Percentiles rank a stretch among this genome's conserved stretches.
Evolutionary conservation across 192 early-diverging fungal species (phyloP).

Genomic region (Podila verticillata): DNA sequence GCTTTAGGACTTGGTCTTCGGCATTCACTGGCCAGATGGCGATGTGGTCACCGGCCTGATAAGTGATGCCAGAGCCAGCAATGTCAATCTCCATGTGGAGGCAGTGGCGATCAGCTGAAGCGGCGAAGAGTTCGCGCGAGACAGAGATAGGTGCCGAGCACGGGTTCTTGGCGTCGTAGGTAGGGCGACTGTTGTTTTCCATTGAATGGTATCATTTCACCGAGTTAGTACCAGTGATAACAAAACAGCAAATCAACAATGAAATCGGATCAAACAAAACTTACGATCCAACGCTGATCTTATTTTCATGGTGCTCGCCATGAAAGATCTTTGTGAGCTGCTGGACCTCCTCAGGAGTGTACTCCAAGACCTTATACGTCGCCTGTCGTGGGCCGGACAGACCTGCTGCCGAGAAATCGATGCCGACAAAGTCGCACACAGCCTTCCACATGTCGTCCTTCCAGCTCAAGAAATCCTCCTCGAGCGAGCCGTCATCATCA

Average conservation of each 20-base stretch:
- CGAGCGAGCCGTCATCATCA: constrained; percentile 95
- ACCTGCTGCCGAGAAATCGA: constrained; percentile 59
- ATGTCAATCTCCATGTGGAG: constrained; percentile 96
- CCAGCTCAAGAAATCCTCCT: constrained; percentile 98
- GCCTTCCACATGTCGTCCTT: constrained; percentile 86
- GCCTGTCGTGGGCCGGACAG: constrained; percentile 45
- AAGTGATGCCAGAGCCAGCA: constrained; percentile 79
- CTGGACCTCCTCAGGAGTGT: constrained; percentile 32
- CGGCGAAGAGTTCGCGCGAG: constrained; percentile 76
- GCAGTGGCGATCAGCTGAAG: constrained; percentile 78
- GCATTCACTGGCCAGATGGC: constrained; percentile 94
- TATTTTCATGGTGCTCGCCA: constrained; percentile 60
- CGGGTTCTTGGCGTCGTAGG: constrained; percentile 91
- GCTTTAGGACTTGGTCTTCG: constrained; percentile 73
- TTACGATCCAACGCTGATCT: constrained; percentile 48
- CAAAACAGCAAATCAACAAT: too few species aligned
- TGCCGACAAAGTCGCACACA: constrained; percentile 76
- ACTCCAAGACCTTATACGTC: constrained; percentile 64
- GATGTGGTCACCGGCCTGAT: constrained; percentile 95
- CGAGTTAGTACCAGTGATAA: too few species aligned
- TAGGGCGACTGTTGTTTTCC: constrained; percentile 41
- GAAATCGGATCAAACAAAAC: constrained; percentile 7
- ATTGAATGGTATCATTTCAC: too few species aligned
- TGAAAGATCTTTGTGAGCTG: constrained; percentile 54
- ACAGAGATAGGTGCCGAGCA: constrained; percentile 73